These are phyloP conservation scores for Suhomyces wounanorum DNA, from an alignment of 1,139 yeast species.

Conservation along the genomic window DNA sequence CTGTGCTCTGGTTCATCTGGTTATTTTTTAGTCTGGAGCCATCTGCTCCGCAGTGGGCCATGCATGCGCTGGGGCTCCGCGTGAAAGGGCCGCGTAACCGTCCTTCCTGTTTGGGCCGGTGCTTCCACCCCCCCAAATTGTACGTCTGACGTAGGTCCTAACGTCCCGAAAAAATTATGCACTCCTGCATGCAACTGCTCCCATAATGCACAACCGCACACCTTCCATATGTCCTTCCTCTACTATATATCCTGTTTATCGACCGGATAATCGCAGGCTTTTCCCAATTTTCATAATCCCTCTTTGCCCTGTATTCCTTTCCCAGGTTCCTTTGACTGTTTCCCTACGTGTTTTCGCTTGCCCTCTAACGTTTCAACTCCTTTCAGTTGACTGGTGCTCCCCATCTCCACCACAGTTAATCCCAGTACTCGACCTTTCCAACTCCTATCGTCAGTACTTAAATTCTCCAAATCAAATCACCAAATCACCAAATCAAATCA, in stretches of 20 bases:
- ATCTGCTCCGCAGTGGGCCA: conserved; percentile 3
- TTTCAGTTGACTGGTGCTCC: not conserved
- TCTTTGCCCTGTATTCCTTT: not conserved
- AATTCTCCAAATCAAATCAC: too few relatives aligned
- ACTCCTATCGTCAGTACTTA: too few relatives aligned
- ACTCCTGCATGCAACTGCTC: conserved; percentile 1
- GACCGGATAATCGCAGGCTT: not conserved
- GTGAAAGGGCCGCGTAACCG: not conserved
- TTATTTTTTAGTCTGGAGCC: conserved; percentile 4
- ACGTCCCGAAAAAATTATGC: conserved; percentile 6
- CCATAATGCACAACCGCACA: not conserved
- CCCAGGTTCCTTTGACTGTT: not conserved
- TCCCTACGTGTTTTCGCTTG: not conserved
- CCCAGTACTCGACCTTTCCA: too few relatives aligned
- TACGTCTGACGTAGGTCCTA: not conserved
- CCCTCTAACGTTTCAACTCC: not conserved
- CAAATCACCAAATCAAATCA: too few relatives aligned
- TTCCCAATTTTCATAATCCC: not conserved
- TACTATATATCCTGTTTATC: not conserved
- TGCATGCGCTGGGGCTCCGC: not conserved
- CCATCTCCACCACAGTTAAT: not conserved
- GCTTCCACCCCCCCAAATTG: conserved; percentile 1
- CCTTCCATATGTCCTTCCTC: not conserved
- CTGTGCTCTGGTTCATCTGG: not conserved
- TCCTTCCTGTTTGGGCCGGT: not conserved